phyloP scores from a whole-genome alignment of 139 green algal genomes.

The Picochlorum sp. region DNA sequence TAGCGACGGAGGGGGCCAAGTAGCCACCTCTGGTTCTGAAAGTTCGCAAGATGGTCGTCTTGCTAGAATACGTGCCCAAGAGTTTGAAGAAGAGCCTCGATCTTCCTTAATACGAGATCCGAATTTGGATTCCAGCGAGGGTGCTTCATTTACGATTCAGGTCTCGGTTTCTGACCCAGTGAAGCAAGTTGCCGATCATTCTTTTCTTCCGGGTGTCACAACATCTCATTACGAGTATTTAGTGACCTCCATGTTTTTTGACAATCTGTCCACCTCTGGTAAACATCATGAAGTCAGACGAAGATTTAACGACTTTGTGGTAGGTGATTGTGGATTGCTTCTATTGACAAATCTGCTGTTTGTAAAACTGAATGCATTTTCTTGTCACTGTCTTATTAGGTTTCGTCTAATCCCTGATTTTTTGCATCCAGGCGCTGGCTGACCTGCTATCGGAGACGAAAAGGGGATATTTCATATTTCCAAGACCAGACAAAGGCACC shows the following conservation, averaged over 20 bases:
- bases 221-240: slow-evolving; percentile 20
- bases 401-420: no score
- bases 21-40: no score
- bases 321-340: not conserved
- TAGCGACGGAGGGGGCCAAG: no score
- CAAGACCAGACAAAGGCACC: slow-evolving; percentile 78
- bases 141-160: slow-evolving; percentile 1
- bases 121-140: no score
- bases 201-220: slow-evolving; percentile 28
- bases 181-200: slow-evolving; percentile 29
- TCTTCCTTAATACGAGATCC: no score
- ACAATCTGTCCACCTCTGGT: not conserved
- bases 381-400: no score
- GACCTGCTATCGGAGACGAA: slow-evolving; percentile 57
- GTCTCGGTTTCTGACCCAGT: slow-evolving; percentile 60
- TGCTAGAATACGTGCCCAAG: no score
- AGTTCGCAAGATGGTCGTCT: no score
- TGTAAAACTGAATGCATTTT: slow-evolving; percentile 6
- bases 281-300: slow-evolving; percentile 34
- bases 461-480: slow-evolving; percentile 82
- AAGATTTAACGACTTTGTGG: slow-evolving; percentile 73
- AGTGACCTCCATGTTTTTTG: slow-evolving; percentile 4
- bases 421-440: slow-evolving; percentile 37
- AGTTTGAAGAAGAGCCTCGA: no score
- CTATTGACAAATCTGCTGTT: not conserved